Base-by-base conservation (phyloP, 352 stramenopile genomes). In the Phytophthora litchii region DNA sequence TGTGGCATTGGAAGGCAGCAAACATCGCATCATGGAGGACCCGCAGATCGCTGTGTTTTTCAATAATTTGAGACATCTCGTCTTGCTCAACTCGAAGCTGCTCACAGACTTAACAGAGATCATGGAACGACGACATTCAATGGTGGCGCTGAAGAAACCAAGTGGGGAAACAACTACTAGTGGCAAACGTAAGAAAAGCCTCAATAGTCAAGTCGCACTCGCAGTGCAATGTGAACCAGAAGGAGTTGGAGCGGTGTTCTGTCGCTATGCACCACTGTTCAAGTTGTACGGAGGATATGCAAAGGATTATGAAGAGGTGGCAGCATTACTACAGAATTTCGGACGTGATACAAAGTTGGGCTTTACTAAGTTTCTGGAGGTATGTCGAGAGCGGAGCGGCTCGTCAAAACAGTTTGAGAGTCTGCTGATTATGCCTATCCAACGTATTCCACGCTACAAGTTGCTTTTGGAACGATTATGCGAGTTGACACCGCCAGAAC, bases 391-490 rank as follows among this genome's bases (percentile, higher is more conserved):
- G 10, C 67, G 70, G 42, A 91, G 82, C 44, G 67, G 74, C 17
- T 86, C 73, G 2, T 44, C 70, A 11, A 86, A 91, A 50, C 79
- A 64, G 49, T 95, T 96, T 44, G 83, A 94, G 43, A 95, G 84
- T 40, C 56, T 97, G 29, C 57, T 98, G 29, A 97, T 98, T 60
- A 94, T 95, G 78, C 92, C 92, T 0, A 94, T 98, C 20, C 92
- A 98, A 67, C 83, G 92, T 4, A 94, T 98, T 31, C 92, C 92
- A 16, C 76, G 91, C 1, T 98, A 98, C 68, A 95, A 96, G 43
- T 51, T 98, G 23, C 63, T 97, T 3, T 63, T 98, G 0, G 75
- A 95, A 60, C 73, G 86, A 8, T 67, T 97, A 4, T 70, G 78
- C 19, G 72, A 95, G 56, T 71, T 89, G 53, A 97, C 92, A 0